Evolutionary conservation across 1,284 basidiomycete genomes (phyloP), one percentile per base, ranked within the genome.

Genomic region (Melampsora larici-populina): DNA sequence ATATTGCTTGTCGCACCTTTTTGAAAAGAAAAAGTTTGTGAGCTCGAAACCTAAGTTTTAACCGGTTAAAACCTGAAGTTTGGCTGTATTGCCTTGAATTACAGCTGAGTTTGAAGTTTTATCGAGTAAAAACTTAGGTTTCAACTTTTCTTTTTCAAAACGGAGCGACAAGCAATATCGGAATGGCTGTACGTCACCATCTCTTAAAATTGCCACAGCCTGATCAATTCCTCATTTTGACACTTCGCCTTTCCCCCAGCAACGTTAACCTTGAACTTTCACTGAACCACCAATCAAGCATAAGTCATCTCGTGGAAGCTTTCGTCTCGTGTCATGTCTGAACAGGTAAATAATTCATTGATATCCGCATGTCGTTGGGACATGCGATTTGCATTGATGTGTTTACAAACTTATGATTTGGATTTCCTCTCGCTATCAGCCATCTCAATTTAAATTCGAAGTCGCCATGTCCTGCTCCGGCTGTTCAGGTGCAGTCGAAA

Each of bases 401-500:
- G 7, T 11, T 40, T n/a, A 58, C n/a, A 60, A 26, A 11, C 24
- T 60, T 60, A 31, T n/a, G 9, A 24, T 31, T 26, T 60, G 6
- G 8, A 26, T 60, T 60, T 24, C 15, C 13, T 24, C 6, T 60
- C 9, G 0, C 26, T 24, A 8, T 1, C 33, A 65, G 63, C 11
- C 26, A 65, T 33, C 26, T 18, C 67, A 78, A 67, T 78, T 46
- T 46, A 63, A 70, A 21, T 78, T 78, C 51, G 60, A 78, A 24
- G 75, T 78, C 9, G 21, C 58, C 7, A 78, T 78, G 75, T 65
- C 75, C 13, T 78, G 75, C 40, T 33, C 60, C 1, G 75, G 75
- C n/a, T 78, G 75, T 55, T 78, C 75, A 8, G 75, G 75, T 49
- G 68, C 75, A 48, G 68, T 78, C 2, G 75, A 78, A 40, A 67